phyloP scores from a whole-genome alignment of 371 early-diverging fungal genomes.

The Capniomyces stellatus region DNA sequence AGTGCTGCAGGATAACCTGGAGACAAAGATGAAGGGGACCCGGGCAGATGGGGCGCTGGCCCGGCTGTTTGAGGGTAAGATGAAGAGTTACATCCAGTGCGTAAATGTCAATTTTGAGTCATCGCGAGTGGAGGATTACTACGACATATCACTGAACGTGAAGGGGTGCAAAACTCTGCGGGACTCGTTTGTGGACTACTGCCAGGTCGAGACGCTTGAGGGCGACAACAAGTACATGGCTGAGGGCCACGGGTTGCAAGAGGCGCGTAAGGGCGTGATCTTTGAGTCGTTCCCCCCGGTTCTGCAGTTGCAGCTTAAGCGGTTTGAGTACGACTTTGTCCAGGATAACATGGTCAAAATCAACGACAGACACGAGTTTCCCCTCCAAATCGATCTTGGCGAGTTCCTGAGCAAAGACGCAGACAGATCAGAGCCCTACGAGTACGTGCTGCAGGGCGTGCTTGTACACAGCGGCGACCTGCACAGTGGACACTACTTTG shows the following conservation, averaged over 20 bases:
- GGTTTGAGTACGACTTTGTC: constrained; percentile 94
- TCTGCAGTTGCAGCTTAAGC: constrained; percentile 91
- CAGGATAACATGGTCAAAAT: constrained; percentile 90
- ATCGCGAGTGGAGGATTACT: constrained; percentile 76
- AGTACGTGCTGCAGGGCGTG: constrained; percentile 79
- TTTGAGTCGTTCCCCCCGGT: constrained; percentile 92
- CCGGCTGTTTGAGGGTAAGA: constrained; percentile 81
- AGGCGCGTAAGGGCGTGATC: constrained; percentile 90
- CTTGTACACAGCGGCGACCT: constrained; percentile 95
- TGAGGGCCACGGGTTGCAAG: constrained; percentile 91
- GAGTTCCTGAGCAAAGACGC: constrained; percentile 57
- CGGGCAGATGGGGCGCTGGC: constrained; percentile 81
- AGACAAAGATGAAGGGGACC: constrained; percentile 89
- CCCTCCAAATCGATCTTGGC: constrained; percentile 73
- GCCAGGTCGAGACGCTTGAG: constrained; percentile 76
- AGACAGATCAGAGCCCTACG: constrained; percentile 41
- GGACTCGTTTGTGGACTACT: constrained; percentile 86
- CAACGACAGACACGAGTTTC: constrained; percentile 97
- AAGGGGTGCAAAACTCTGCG: constrained; percentile 73
- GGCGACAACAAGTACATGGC: constrained; percentile 97
- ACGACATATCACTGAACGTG: constrained; percentile 89
- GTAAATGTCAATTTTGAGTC: constrained; percentile 86
- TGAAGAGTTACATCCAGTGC: constrained; percentile 89
- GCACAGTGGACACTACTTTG: constrained; percentile 96
- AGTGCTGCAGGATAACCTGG: constrained; percentile 87